Base-by-base conservation (phyloP, 2,329 filamentous ascomycete species). In the Fusarium compactum region DNA sequence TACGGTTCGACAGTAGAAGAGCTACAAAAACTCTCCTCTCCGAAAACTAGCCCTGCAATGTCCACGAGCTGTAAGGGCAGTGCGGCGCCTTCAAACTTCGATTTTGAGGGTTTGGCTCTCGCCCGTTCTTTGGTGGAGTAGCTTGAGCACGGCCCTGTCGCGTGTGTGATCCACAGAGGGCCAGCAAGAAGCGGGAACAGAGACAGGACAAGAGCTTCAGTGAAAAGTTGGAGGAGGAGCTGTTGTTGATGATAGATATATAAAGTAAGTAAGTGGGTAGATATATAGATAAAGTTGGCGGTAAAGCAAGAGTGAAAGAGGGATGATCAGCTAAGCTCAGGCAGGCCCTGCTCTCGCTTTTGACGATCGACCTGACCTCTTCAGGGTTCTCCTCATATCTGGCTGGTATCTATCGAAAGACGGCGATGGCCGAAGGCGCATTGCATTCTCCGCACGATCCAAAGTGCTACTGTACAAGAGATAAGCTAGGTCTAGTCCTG, bases 401-500 rank as follows among this genome's bases (percentile, higher is more conserved):
- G 43, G 53, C 58, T 67, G 48, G 50, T 66, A 62, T 62, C 61
- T 66, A 58, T 65, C 65, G 65, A 70, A 62, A 65, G 65, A 61
- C 55, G 66, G 70, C 62, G 51, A 59, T 60, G 65, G 41, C 62
- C 68, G 60, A 51, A 58, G 58, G 50, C 57, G 58, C 46, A 50
- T 52, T 62, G 44, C 46, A 46, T 55, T 62, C 62, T 72, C 72
- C 72, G 70, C 72, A 71, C 62, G 59, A 65, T 69, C 57, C 62
- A 67, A 54, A 57, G 53, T 68, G 59, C 60, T 71, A 62, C 45
- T 20, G 24, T 27, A 43, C 60, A 62, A 65, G 58, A 75, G 73
- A 76, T 75, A 75, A 76, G 73, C 73, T 66, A 59, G 40, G 20
- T 54, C 61, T 73, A 65, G 64, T 69, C 34, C 50, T 62, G 44